A percentile compares a stretch with the other conserved stretches of the same genome.
phyloP scores from a whole-genome alignment of 2,329 filamentous ascomycete species.

The Xylariaceae sp. region DNA sequence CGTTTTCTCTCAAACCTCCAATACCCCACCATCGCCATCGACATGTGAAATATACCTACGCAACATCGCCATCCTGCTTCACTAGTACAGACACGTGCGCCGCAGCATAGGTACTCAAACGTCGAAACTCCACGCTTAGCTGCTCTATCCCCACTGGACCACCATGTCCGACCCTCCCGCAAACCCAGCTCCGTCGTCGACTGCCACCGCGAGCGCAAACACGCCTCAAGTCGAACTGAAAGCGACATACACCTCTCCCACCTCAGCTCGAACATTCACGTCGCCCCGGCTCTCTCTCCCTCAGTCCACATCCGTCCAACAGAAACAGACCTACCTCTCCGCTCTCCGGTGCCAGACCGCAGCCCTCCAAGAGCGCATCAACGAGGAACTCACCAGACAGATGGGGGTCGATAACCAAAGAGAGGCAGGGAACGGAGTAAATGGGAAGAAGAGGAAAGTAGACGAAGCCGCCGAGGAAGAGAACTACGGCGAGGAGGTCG shows the following conservation, averaged over 20 bases:
- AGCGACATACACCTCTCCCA: constrained; percentile 52
- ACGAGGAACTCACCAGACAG: constrained; percentile 64
- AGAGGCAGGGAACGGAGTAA: constrained; percentile 21
- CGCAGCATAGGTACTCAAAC: too few relatives aligned
- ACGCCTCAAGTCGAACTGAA: constrained; percentile 31
- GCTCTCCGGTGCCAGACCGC: constrained; percentile 54
- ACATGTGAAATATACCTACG: too few relatives aligned
- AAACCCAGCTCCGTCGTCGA: background rate
- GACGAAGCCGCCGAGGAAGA: constrained; percentile 63
- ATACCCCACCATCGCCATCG: too few relatives aligned
- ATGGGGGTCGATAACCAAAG: constrained; percentile 69
- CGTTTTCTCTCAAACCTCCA: too few relatives aligned
- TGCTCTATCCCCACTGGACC: too few relatives aligned
- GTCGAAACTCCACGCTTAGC: too few relatives aligned
- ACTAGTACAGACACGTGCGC: too few relatives aligned
- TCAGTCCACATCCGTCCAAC: constrained; percentile 23
- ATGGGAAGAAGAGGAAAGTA: constrained; percentile 26
- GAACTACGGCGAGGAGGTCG: constrained; percentile 80
- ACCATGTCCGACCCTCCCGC: too few relatives aligned
- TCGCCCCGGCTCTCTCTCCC: constrained; percentile 32
- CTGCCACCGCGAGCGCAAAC: constrained; percentile 1
- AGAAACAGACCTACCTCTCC: constrained; percentile 56
- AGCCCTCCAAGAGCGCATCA: constrained; percentile 62
- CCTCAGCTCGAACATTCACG: constrained; percentile 29
- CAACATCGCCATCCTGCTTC: too few relatives aligned